A percentile compares a stretch with the other conserved stretches of the same genome.
phyloP scores from a whole-genome alignment of 2,329 filamentous ascomycete species.

The Fusarium liriodendri region DNA sequence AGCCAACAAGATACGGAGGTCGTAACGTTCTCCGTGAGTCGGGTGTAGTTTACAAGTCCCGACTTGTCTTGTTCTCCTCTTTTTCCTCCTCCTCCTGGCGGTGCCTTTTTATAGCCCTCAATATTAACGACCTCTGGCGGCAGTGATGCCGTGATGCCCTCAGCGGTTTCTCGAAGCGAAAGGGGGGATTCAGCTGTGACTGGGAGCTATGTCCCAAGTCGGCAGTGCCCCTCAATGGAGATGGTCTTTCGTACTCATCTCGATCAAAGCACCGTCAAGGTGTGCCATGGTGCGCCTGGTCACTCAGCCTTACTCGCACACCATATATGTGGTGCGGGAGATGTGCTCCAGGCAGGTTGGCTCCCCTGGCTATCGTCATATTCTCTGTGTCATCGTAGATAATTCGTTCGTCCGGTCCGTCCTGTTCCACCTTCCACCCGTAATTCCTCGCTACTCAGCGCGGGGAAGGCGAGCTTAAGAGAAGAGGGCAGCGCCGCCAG shows the following conservation, averaged over 20 bases:
- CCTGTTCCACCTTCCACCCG: constrained; percentile 36
- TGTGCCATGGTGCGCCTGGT: constrained; percentile 19
- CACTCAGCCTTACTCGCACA: constrained; percentile 36
- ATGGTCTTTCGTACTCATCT: constrained; percentile 22
- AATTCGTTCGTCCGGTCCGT: constrained; percentile 35
- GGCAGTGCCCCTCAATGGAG: constrained; percentile 1
- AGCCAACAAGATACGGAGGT: constrained; percentile 28
- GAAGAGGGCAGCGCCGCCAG: constrained; percentile 78
- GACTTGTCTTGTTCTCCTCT: constrained; percentile 17
- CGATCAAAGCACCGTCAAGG: constrained; percentile 20
- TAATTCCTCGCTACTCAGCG: constrained; percentile 27
- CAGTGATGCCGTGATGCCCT: constrained; percentile 31
- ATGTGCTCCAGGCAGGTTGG: constrained; percentile 32
- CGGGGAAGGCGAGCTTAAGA: constrained; percentile 49
- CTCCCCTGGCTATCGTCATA: constrained; percentile 24
- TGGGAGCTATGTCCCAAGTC: constrained; percentile 1
- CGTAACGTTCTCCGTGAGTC: constrained; percentile 30
- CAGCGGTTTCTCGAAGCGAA: constrained; percentile 25
- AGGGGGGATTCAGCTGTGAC: constrained; percentile 5
- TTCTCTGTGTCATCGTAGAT: constrained; percentile 26
- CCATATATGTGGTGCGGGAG: constrained; percentile 17
- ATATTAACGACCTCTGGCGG: constrained; percentile 23
- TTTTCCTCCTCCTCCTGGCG: constrained; percentile 13
- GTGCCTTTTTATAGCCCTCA: constrained; percentile 18
- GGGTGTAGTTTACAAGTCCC: constrained; percentile 22